Base-by-base conservation (phyloP, 441 rosid species). In the Populus hybrid region DNA sequence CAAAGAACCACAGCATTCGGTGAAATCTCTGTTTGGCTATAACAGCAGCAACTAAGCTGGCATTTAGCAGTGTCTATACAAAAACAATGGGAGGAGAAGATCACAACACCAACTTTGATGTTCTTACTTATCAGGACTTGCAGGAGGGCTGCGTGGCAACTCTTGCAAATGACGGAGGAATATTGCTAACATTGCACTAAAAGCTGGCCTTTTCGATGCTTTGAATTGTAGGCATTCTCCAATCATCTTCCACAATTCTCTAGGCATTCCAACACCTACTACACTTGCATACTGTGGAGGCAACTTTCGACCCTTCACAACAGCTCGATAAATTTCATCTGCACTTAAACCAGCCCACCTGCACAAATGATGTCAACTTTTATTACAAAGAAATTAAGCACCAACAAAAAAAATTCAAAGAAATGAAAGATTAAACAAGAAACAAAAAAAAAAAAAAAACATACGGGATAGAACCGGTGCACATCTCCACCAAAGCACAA, bases 251-350 rank as follows among this genome's bases (percentile, higher is more conserved):
- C 98, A 94, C 85, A 94, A 80, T 74, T 93, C 99, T 79, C 98
- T 85, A 18, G 99, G 99, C 75, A 97, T 89, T 81, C 99, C 99
- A 81, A 93, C 98, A 79, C 97, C 99, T 6, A 97, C 99, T 63
- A 97, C 97, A 87, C 99, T 94, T 66, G 97, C 91, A 92, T 97
- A 97, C 73, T 97, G 98, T 67, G 99, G 98, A 77, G 99, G 99
- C 85, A 90, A 85, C 83, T 88, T 97, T 74, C 94, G 88, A 79
- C 86, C 87, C 89, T 91, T 94, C 69, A 94, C 90, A 87, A 94
- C 98, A 84, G 95, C 90, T 84, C 94, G 90, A 84, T 92, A 93
- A 70, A 97, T 94, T 80, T 94, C 99, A 82, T 94, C 99, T 36
- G 93, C 89, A 84, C 93, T 94, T 82, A 92, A 90, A 83, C 98